These are phyloP conservation scores for Trichoderma virens DNA, from an alignment of 495 filamentous ascomycete genomes.

Conservation along the genomic window DNA sequence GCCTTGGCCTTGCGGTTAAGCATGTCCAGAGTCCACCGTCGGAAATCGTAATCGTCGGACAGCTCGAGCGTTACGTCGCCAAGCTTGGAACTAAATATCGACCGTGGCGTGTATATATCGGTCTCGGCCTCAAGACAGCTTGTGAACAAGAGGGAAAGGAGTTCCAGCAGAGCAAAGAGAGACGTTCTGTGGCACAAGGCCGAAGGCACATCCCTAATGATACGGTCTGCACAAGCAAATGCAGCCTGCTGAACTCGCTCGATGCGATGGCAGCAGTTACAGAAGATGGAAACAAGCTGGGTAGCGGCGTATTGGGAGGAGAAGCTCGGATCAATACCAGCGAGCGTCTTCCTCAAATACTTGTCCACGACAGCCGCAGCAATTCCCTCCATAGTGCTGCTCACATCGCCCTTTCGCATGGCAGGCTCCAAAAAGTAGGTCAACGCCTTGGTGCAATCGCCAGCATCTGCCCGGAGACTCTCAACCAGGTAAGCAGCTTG, in stretches of 20 bases:
- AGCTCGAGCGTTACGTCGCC: constrained; percentile 77
- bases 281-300: constrained; percentile 77
- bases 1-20: constrained; percentile 66
- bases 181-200: constrained; percentile 83
- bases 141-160: constrained; percentile 87
- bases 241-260: constrained; percentile 81
- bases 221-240: constrained; percentile 69
- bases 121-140: constrained; percentile 91
- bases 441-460: constrained; percentile 79
- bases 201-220: constrained; percentile 77
- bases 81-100: constrained; percentile 64
- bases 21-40: constrained; percentile 67
- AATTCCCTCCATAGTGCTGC: constrained; percentile 79
- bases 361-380: constrained; percentile 61
- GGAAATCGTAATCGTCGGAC: constrained; percentile 77
- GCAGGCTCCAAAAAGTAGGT: constrained; percentile 88
- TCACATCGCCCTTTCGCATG: constrained; percentile 68
- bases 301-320: constrained; percentile 79
- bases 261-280: constrained; percentile 85
- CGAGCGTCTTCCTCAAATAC: constrained; percentile 65
- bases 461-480: constrained; percentile 69
- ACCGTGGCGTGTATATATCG: constrained; percentile 83
- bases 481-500: constrained; percentile 82
- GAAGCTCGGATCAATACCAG: constrained; percentile 62
- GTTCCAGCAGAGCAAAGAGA: constrained; percentile 83